Evolutionary conservation across 2,329 filamentous ascomycete species (phyloP).

Genomic region (Trichoderma lentiforme): DNA sequence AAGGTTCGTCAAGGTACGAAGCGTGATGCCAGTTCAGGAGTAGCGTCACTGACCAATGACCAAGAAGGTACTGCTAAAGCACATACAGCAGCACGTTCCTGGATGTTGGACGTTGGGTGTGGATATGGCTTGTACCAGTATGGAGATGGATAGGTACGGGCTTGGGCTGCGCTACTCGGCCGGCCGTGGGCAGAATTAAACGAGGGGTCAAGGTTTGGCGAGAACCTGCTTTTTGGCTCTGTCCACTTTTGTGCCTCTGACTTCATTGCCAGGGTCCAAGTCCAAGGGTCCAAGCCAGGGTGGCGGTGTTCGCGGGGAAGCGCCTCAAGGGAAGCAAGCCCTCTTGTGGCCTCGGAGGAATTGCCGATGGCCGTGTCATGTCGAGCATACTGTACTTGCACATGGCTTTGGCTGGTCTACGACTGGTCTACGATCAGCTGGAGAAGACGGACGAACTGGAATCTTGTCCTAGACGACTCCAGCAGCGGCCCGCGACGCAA

Average conservation of each 20-base stretch:
- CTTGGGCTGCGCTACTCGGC: not conserved
- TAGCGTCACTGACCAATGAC: not conserved
- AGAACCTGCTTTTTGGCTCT: conserved; percentile 13
- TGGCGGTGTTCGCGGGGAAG: conserved; percentile 17
- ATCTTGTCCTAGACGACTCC: not conserved
- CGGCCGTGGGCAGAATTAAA: not conserved
- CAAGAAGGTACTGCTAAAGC: not conserved
- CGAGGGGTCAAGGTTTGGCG: conserved; percentile 17
- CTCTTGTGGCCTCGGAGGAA: not conserved
- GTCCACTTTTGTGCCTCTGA: conserved; percentile 14
- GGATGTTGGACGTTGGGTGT: conserved; percentile 1
- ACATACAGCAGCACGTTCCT: conserved; percentile 7
- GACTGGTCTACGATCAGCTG: not conserved
- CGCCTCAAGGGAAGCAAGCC: not conserved
- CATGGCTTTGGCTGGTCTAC: not conserved
- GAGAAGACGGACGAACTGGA: not conserved
- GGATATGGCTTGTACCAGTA: not conserved
- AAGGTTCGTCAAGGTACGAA: not conserved
- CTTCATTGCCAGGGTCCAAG: conserved; percentile 13
- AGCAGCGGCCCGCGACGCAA: not conserved
- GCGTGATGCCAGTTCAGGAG: not conserved
- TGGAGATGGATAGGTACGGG: not conserved
- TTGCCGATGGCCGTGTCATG: not conserved
- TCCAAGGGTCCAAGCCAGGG: conserved; percentile 16
- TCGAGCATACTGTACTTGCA: not conserved